These are phyloP conservation scores for Vitis hybrid DNA, from an alignment of 177 flowering plant species.

Conservation along the genomic window DNA sequence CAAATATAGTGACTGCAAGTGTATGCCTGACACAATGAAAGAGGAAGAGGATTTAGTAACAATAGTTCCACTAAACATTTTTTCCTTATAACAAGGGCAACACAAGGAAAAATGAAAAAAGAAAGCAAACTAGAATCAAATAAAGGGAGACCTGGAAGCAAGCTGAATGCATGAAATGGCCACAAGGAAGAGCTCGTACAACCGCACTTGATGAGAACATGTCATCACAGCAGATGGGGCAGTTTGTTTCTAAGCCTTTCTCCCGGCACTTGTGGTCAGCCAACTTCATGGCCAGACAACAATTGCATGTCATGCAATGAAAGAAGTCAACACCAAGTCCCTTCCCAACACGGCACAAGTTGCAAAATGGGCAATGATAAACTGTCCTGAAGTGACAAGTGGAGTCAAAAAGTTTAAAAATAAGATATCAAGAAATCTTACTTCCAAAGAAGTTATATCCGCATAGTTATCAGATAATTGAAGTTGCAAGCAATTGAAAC, in stretches of 20 bases:
- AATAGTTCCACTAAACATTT: background rate
- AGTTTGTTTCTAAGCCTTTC: slow-evolving; percentile 84
- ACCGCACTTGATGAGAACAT: slow-evolving; percentile 84
- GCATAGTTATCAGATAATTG: background rate
- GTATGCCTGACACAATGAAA: slow-evolving; percentile 54
- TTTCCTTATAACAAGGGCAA: background rate
- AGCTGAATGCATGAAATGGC: slow-evolving; percentile 93
- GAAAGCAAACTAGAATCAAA: background rate
- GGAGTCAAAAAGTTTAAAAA: background rate
- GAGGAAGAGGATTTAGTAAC: background rate
- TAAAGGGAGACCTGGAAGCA: slow-evolving; percentile 71
- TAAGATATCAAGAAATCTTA: background rate
- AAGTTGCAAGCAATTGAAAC: background rate
- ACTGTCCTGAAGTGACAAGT: slow-evolving; percentile 51
- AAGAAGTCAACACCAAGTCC: slow-evolving; percentile 88
- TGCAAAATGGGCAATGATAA: slow-evolving; percentile 98
- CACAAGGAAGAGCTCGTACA: slow-evolving; percentile 88
- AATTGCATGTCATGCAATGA: slow-evolving; percentile 98
- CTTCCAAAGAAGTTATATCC: background rate
- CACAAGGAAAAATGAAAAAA: background rate
- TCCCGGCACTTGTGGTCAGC: slow-evolving; percentile 83
- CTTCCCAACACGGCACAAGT: slow-evolving; percentile 87
- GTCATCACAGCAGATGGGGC: slow-evolving; percentile 90
- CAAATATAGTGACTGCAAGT: slow-evolving; percentile 87
- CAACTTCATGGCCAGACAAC: slow-evolving; percentile 69